Evolutionary conservation across 1,284 basidiomycete genomes (phyloP).

Genomic region (Melampsora medusae): DNA sequence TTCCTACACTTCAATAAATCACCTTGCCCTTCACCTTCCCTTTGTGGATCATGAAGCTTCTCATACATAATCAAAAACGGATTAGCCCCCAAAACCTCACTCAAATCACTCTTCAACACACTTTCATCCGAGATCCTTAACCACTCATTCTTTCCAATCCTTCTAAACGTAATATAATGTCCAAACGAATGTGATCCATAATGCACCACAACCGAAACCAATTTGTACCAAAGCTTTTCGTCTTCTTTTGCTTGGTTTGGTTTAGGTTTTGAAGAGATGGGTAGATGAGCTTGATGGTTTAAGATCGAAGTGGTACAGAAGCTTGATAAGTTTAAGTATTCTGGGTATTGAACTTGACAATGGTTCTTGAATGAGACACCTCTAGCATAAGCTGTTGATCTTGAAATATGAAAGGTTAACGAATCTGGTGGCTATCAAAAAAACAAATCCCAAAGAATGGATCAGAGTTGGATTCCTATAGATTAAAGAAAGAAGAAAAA

Average conservation of each 20-base stretch:
- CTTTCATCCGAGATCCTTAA: conserved; percentile 78
- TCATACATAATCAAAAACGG: conserved; percentile 90
- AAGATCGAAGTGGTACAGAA: conserved; percentile 74
- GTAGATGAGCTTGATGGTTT: conserved; percentile 42
- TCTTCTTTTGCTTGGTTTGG: conserved; percentile 43
- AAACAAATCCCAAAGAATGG: neutral
- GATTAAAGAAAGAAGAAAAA: neutral
- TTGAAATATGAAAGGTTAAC: conserved; percentile 78
- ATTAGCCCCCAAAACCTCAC: conserved; percentile 70
- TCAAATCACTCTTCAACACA: conserved; percentile 73
- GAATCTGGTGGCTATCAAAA: conserved; percentile 69
- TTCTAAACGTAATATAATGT: conserved; percentile 84
- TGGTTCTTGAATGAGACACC: conserved; percentile 74
- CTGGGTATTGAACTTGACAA: conserved; percentile 74
- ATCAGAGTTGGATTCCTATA: conserved; percentile 1
- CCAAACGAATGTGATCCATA: conserved; percentile 84
- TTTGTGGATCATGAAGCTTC: conserved; percentile 36
- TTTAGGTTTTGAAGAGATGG: conserved; percentile 44
- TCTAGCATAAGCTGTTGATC: conserved; percentile 73
- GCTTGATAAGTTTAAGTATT: conserved; percentile 77
- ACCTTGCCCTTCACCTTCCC: no score
- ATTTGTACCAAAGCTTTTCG: conserved; percentile 69
- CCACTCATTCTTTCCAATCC: conserved; percentile 68
- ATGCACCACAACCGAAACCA: conserved; percentile 79
- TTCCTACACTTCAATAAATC: no score